A percentile compares a stretch with the other conserved stretches of the same genome.
These are phyloP conservation scores for Ascochyta clinopodiicola DNA, from an alignment of 2,329 filamentous ascomycete genomes.

Conservation along the genomic window DNA sequence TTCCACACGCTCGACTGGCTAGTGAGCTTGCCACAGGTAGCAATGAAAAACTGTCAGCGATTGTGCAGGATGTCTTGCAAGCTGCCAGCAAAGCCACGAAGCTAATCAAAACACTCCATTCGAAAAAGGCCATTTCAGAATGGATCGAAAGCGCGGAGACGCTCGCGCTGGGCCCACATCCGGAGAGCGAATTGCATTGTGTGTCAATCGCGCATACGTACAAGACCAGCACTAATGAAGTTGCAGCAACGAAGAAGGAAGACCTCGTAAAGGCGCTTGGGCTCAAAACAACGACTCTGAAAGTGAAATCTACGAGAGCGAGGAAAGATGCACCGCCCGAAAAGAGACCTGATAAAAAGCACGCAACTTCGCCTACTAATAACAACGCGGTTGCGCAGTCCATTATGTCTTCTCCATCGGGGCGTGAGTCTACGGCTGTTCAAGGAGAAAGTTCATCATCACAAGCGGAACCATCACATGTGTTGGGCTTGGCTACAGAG, in stretches of 20 bases:
- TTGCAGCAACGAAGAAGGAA: background rate
- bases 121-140: conserved; percentile 20
- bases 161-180: conserved; percentile 23
- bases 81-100: conserved; percentile 15
- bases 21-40: conserved; percentile 9
- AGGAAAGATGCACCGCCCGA: background rate
- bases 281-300: background rate
- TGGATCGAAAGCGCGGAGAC: conserved; percentile 33
- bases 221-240: background rate
- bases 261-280: conserved; percentile 2
- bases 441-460: background rate
- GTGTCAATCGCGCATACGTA: background rate
- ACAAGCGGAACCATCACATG: background rate
- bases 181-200: conserved; percentile 10
- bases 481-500: background rate
- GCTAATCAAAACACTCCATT: conserved; percentile 8
- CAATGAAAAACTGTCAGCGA: conserved; percentile 12
- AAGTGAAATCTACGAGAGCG: background rate
- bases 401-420: background rate
- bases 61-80: conserved; percentile 21
- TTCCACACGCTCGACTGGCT: conserved; percentile 17
- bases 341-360: background rate
- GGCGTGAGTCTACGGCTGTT: background rate
- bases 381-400: background rate
- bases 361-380: background rate